A percentile compares a stretch with the other conserved stretches of the same genome.
These are phyloP conservation scores for Saturnispora serradocipensis DNA, from an alignment of 805 yeast species.

Conservation along the genomic window DNA sequence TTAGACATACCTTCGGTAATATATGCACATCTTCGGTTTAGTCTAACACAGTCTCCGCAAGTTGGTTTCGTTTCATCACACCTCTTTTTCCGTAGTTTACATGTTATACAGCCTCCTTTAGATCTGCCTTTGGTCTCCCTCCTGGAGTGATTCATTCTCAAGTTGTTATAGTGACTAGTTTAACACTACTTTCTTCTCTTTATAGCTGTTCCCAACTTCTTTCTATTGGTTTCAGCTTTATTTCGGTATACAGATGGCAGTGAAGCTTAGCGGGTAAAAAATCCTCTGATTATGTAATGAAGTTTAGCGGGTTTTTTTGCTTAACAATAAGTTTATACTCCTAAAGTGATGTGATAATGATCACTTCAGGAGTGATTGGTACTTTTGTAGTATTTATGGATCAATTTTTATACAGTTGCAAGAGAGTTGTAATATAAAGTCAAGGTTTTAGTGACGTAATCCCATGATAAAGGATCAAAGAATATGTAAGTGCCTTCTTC, in stretches of 20 bases:
- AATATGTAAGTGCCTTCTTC: slow-evolving; percentile 91
- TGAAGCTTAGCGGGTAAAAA: neutral
- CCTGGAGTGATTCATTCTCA: neutral
- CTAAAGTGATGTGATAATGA: too few relatives aligned
- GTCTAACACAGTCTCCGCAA: slow-evolving; percentile 41
- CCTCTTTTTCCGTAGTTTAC: slow-evolving; percentile 55
- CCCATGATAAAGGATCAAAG: slow-evolving; percentile 96
- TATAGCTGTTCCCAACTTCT: neutral
- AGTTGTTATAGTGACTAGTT: neutral
- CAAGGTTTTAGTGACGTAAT: slow-evolving; percentile 68
- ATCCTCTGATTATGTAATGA: neutral
- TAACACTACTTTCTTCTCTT: neutral
- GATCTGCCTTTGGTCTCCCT: slow-evolving; percentile 29
- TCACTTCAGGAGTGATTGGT: too few relatives aligned
- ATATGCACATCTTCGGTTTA: slow-evolving; percentile 41
- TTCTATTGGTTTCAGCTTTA: neutral
- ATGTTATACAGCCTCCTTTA: slow-evolving; percentile 56
- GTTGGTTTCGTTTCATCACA: slow-evolving; percentile 43
- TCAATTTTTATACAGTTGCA: neutral
- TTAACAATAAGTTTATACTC: too few relatives aligned
- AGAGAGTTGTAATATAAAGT: slow-evolving; percentile 41
- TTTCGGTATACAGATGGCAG: neutral
- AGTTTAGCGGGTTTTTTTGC: neutral
- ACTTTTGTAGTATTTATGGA: too few relatives aligned
- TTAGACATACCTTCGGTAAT: slow-evolving; percentile 36